phyloP scores from a whole-genome alignment of 805 yeast genomes.

The Yarrowia phangngaensis region DNA sequence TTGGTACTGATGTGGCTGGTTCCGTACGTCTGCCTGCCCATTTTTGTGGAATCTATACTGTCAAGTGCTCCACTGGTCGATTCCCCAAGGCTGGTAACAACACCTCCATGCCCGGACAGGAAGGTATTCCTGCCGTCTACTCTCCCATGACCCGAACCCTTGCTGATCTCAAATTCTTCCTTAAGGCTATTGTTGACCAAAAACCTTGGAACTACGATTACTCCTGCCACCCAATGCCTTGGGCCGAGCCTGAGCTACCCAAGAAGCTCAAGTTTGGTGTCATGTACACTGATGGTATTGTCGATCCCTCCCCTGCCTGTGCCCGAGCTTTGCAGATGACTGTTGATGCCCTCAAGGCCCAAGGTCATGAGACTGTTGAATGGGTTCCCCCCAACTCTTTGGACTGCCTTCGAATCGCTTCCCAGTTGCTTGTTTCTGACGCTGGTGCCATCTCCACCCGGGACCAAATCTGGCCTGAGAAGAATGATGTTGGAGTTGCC shows the following conservation, averaged over 20 bases:
- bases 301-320: conserved; percentile 50
- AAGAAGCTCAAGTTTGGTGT: conserved; percentile 48
- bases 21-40: conserved; percentile 55
- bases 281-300: conserved; percentile 48
- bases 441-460: conserved; percentile 37
- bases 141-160: conserved; percentile 48
- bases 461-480: conserved; percentile 37
- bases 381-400: conserved; percentile 50
- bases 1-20: conserved; percentile 58
- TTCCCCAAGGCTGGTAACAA: conserved; percentile 45
- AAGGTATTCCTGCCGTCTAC: conserved; percentile 46
- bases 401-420: conserved; percentile 57
- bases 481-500: conserved; percentile 41
- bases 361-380: conserved; percentile 48
- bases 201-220: conserved; percentile 58
- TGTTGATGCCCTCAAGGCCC: conserved; percentile 42
- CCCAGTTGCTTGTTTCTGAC: conserved; percentile 42
- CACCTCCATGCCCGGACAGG: conserved; percentile 47
- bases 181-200: conserved; percentile 46
- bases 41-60: conserved; percentile 49
- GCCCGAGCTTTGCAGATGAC: conserved; percentile 42
- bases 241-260: conserved; percentile 45
- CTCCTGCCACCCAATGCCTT: conserved; percentile 47
- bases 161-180: conserved; percentile 49
- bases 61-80: conserved; percentile 50